Conservation (phyloP, 495 filamentous ascomycete genomes). For the Podospora comata region DNA sequence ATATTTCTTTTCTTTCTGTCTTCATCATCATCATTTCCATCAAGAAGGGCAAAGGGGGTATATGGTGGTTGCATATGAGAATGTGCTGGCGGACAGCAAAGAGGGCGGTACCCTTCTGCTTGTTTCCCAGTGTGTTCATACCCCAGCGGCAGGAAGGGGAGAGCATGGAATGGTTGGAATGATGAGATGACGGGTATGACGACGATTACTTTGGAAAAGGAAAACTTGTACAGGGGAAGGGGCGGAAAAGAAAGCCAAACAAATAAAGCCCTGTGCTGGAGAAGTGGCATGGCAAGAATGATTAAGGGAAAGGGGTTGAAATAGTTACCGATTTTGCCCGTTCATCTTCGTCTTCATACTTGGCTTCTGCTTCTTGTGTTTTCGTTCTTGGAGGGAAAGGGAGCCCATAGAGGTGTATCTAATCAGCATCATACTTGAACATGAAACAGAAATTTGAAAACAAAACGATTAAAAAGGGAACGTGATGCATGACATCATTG, state of each 20-base stretch:
- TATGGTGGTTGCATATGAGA: background rate
- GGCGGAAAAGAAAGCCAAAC: background rate
- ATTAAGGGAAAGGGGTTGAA: background rate
- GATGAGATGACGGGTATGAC: constrained; percentile 13
- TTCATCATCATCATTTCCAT: constrained; percentile 2
- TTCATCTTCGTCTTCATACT: background rate
- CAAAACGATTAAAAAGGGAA: background rate
- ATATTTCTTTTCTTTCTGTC: background rate
- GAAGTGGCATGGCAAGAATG: background rate
- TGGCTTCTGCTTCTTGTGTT: background rate
- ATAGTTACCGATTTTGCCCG: background rate
- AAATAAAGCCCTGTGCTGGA: background rate
- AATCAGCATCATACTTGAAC: background rate
- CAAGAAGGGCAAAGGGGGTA: background rate
- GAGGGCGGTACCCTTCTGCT: background rate
- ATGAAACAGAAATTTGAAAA: background rate
- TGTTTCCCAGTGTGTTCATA: background rate
- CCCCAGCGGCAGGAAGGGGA: background rate
- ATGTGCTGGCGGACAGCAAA: background rate
- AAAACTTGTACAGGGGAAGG: background rate
- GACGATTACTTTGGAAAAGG: background rate
- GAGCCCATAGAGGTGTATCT: background rate
- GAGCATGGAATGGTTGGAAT: constrained; percentile 6
- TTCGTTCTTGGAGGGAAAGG: background rate
- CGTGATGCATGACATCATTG: constrained; percentile 5